These are phyloP conservation scores for Microbotryum saponariae DNA, from an alignment of 1,284 basidiomycete genomes.

Conservation along the genomic window DNA sequence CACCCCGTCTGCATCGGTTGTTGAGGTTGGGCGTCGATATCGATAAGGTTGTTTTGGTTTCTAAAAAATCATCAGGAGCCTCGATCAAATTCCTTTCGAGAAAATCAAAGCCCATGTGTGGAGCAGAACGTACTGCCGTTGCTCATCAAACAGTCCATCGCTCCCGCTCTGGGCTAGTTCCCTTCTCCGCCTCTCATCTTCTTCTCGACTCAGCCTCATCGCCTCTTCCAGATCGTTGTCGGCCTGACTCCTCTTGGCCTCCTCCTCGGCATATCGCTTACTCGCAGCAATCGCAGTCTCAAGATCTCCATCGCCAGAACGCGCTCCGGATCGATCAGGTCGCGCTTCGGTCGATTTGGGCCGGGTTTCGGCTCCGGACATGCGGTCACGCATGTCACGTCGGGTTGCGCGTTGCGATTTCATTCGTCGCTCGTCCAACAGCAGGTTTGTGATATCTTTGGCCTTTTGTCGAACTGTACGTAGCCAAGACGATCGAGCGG, in stretches of 20 bases:
- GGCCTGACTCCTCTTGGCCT: slow-evolving; percentile 42
- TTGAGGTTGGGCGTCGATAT: slow-evolving; percentile 38
- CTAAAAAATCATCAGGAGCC: no score
- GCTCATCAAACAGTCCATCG: slow-evolving; percentile 75
- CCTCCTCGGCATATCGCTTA: slow-evolving; percentile 40
- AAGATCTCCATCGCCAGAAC: slow-evolving; percentile 50
- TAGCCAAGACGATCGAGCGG: background rate
- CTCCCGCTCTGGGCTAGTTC: slow-evolving; percentile 65
- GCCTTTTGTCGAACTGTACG: slow-evolving; percentile 79
- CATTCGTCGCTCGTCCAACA: slow-evolving; percentile 80
- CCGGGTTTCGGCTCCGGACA: slow-evolving; percentile 54
- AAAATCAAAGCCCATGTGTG: background rate
- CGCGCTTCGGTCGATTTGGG: background rate
- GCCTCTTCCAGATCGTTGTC: slow-evolving; percentile 87
- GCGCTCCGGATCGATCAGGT: slow-evolving; percentile 12
- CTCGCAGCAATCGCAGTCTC: slow-evolving; percentile 46
- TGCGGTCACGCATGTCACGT: slow-evolving; percentile 89
- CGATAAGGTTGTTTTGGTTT: slow-evolving; percentile 34
- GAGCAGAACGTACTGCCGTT: slow-evolving; percentile 32
- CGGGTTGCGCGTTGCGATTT: slow-evolving; percentile 76
- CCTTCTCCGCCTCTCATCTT: slow-evolving; percentile 51
- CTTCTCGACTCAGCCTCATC: slow-evolving; percentile 66
- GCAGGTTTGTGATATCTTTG: slow-evolving; percentile 94
- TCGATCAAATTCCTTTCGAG: background rate
- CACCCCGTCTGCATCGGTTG: slow-evolving; percentile 41